phyloP scores from a whole-genome alignment of 2,329 filamentous ascomycete genomes.

The Aspergillus pseudoterreus region DNA sequence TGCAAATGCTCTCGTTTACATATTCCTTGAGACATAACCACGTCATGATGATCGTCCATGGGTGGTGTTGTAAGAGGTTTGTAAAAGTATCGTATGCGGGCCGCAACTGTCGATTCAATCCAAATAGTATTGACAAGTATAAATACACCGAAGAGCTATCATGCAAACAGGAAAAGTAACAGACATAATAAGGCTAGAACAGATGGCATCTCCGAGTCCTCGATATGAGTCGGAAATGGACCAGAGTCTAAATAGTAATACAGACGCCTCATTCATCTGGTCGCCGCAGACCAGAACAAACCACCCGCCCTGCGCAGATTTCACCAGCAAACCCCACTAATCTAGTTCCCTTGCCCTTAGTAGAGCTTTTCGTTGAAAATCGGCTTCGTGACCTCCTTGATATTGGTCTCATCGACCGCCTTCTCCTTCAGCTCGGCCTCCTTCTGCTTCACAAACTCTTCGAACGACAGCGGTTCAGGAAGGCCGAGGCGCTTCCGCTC shows the following conservation, averaged over 20 bases:
- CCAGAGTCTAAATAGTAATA: slow-evolving; percentile 18
- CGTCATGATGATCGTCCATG: too few relatives aligned
- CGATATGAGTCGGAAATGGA: slow-evolving; percentile 5
- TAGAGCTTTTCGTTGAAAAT: slow-evolving; percentile 26
- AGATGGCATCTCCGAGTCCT: not conserved
- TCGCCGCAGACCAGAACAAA: slow-evolving; percentile 6
- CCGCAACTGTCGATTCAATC: not conserved
- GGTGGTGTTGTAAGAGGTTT: not conserved
- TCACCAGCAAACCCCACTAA: not conserved
- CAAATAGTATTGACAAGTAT: slow-evolving; percentile 27
- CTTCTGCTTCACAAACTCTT: slow-evolving; percentile 44
- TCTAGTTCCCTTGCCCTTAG: slow-evolving; percentile 12
- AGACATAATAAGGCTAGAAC: not conserved
- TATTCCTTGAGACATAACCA: not conserved
- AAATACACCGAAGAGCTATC: slow-evolving; percentile 30
- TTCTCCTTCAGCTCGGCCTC: slow-evolving; percentile 36
- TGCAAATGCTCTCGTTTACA: not conserved
- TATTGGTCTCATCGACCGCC: slow-evolving; percentile 32
- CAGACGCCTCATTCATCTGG: slow-evolving; percentile 12
- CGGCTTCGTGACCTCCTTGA: slow-evolving; percentile 31
- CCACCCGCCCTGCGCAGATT: not conserved
- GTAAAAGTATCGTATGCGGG: not conserved
- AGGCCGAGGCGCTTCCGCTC: slow-evolving; percentile 67
- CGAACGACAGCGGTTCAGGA: slow-evolving; percentile 45
- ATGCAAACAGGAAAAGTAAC: slow-evolving; percentile 16